Evolutionary conservation across 352 stramenopile species (phyloP).

Genomic region (Plasmopara muralis): DNA sequence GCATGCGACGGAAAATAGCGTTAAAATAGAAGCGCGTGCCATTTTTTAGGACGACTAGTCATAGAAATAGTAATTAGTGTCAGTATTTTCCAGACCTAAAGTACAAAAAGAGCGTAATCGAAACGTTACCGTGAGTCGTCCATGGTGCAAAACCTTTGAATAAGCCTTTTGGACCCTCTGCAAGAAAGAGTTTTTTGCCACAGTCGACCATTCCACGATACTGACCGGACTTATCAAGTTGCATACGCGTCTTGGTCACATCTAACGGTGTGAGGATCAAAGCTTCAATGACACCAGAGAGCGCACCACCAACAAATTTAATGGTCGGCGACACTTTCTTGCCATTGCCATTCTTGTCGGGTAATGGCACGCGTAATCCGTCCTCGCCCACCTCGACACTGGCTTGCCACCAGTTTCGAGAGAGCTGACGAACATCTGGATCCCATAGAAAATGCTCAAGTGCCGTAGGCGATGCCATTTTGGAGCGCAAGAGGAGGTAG

Average conservation of each 20-base stretch:
- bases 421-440: conserved; percentile 72
- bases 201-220: conserved; percentile 86
- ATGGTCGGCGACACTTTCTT: conserved; percentile 65
- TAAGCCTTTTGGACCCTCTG: conserved; percentile 69
- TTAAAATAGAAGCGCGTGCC: conserved; percentile 88
- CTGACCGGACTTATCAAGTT: conserved; percentile 80
- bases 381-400: conserved; percentile 78
- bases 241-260: conserved; percentile 85
- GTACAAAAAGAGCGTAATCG: not conserved
- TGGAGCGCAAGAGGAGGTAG: conserved; percentile 70
- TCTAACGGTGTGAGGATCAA: conserved; percentile 82
- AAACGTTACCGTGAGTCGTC: conserved; percentile 61
- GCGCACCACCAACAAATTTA: conserved; percentile 77
- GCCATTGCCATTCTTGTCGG: conserved; percentile 33
- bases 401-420: conserved; percentile 83
- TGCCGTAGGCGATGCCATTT: conserved; percentile 61
- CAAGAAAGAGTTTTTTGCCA: conserved; percentile 68
- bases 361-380: conserved; percentile 54
- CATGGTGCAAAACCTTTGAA: conserved; percentile 88
- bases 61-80: not conserved
- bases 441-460: conserved; percentile 80
- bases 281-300: conserved; percentile 83
- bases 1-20: conserved; percentile 70
- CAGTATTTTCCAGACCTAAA: not conserved
- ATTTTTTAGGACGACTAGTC: conserved; percentile 72